phyloP scores from a whole-genome alignment of 257 asterid species.

The Solanum pinnatisectum region DNA sequence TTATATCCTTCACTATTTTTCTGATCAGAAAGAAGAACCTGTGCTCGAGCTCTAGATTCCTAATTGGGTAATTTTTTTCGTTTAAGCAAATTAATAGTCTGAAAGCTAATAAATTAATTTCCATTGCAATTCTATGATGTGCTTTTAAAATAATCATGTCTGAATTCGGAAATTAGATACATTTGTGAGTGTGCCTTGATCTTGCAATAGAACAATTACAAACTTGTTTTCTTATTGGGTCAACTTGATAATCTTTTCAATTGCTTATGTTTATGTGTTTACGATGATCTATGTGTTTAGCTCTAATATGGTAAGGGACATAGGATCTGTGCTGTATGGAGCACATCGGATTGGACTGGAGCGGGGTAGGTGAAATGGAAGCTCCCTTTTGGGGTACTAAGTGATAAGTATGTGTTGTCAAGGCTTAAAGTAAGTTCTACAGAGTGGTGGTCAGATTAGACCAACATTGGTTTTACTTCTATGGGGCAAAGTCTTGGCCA shows the following conservation, averaged over 20 bases:
- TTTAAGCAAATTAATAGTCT: neutral
- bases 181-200: neutral
- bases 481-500: neutral
- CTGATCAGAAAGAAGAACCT: conserved; percentile 48
- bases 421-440: neutral
- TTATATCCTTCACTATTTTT: conserved; percentile 62
- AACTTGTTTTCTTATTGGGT: neutral
- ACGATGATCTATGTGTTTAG: neutral
- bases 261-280: neutral
- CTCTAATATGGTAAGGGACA: neutral
- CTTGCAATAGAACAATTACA: neutral
- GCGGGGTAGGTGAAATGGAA: neutral
- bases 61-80: neutral
- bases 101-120: neutral
- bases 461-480: neutral
- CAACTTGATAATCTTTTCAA: neutral
- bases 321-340: neutral
- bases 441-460: neutral
- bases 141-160: neutral
- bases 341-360: neutral
- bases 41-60: conserved; percentile 39
- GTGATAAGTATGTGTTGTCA: neutral
- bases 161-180: neutral
- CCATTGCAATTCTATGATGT: neutral
- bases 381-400: neutral